phyloP scores from a whole-genome alignment of 2,329 filamentous ascomycete genomes.

The Arachnomyces sp. region DNA sequence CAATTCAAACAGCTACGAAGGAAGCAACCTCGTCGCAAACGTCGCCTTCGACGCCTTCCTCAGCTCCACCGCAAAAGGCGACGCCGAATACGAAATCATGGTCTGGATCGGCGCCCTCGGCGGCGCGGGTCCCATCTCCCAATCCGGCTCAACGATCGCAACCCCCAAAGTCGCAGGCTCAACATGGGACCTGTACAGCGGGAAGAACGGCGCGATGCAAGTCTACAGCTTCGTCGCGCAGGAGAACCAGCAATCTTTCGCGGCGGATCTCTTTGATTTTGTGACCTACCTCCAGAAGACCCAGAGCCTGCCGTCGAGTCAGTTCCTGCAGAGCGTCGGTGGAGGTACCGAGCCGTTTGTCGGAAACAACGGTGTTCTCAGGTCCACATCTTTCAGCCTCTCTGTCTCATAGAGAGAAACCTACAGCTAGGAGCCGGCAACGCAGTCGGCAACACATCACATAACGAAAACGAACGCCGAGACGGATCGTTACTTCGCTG shows the following conservation, averaged over 20 bases:
- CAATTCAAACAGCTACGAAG: constrained; percentile 35
- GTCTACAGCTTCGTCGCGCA: constrained; percentile 54
- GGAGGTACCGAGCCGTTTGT: too few relatives aligned
- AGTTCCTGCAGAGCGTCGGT: too few relatives aligned
- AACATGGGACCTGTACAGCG: constrained; percentile 52
- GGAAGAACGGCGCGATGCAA: constrained; percentile 51
- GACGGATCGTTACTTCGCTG: too few relatives aligned
- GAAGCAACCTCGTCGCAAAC: constrained; percentile 44
- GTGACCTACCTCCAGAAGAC: constrained; percentile 42
- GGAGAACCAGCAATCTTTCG: constrained; percentile 44
- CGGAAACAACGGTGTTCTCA: too few relatives aligned
- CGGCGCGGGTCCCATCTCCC: constrained; percentile 52
- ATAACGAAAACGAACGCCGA: too few relatives aligned
- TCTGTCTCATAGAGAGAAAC: too few relatives aligned
- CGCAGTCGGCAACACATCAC: too few relatives aligned
- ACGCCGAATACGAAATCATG: constrained; percentile 56
- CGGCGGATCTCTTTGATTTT: constrained; percentile 51
- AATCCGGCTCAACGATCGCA: constrained; percentile 45
- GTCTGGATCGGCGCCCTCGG: constrained; percentile 54
- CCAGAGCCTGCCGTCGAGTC: too few relatives aligned
- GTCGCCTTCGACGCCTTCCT: constrained; percentile 58
- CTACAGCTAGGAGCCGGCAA: too few relatives aligned
- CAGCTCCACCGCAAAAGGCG: constrained; percentile 35
- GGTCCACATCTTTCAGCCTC: too few relatives aligned
- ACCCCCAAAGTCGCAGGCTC: constrained; percentile 46